Conservation (phyloP, 1,139 yeast species). For the Taiozyma sp. region DNA sequence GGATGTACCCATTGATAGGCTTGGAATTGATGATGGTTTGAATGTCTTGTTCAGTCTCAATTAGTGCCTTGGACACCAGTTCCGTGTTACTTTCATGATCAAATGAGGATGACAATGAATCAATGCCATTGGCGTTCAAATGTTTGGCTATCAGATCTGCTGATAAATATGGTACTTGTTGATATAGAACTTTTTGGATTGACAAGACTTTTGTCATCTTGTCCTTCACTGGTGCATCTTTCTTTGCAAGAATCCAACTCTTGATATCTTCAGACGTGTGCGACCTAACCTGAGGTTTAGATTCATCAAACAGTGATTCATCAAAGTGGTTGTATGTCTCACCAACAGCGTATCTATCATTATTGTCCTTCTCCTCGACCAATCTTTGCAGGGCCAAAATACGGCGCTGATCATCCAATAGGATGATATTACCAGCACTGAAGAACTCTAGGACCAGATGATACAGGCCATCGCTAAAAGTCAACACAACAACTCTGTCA, state of each 20-base stretch:
- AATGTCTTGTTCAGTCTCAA: conserved; percentile 40
- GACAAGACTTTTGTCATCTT: conserved; percentile 45
- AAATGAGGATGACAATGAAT: conserved; percentile 36
- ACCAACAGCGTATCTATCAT: conserved; percentile 64
- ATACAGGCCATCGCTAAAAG: conserved; percentile 75
- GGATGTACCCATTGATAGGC: conserved; percentile 53
- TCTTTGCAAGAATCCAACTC: conserved; percentile 45
- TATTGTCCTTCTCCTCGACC: conserved; percentile 65
- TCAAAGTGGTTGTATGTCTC: conserved; percentile 62
- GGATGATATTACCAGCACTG: conserved; percentile 87
- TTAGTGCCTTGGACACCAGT: conserved; percentile 39
- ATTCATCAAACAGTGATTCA: conserved; percentile 37
- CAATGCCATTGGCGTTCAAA: conserved; percentile 41
- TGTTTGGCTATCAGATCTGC: conserved; percentile 68
- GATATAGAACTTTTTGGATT: conserved; percentile 65
- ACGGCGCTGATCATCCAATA: conserved; percentile 62
- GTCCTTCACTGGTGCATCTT: conserved; percentile 23
- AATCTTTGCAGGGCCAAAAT: conserved; percentile 73
- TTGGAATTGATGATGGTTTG: conserved; percentile 26
- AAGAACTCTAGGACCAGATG: conserved; percentile 85
- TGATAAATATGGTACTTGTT: conserved; percentile 68
- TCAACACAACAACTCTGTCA: conserved; percentile 75
- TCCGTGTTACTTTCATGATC: conserved; percentile 27
- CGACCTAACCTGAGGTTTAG: conserved; percentile 8
- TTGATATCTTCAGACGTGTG: conserved; percentile 29